Conservation (phyloP, 306 rosid species). For the Vachellia pachyceras region DNA sequence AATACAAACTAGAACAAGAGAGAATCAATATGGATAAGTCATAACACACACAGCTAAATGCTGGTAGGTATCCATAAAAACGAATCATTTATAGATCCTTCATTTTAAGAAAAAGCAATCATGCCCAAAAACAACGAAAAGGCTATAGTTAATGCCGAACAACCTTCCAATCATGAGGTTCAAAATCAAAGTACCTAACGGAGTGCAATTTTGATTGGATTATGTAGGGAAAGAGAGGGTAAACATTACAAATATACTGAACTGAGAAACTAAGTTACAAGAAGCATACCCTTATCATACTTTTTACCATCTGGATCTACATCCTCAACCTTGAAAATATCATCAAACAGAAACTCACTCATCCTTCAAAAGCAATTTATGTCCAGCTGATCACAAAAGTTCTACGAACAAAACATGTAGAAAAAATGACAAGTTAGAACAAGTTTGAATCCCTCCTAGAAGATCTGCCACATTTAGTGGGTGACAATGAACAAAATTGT, state of each 20-base stretch:
- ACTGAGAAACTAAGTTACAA: not conserved
- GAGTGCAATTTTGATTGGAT: not conserved
- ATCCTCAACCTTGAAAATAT: constrained; percentile 62
- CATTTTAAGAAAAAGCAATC: not conserved
- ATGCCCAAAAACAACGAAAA: not conserved
- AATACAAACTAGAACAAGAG: not conserved
- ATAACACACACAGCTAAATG: not conserved
- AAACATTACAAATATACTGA: not conserved
- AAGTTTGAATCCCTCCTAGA: too few relatives aligned
- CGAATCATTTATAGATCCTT: not conserved
- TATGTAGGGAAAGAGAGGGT: not conserved
- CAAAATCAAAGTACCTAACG: constrained; percentile 17
- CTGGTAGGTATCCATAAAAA: not conserved
- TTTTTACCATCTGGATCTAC: constrained; percentile 88
- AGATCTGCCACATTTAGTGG: too few relatives aligned
- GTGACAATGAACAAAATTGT: too few relatives aligned
- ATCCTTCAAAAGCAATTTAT: constrained; percentile 43
- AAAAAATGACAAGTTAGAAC: not conserved
- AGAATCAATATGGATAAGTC: not conserved
- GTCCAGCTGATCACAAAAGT: not conserved
- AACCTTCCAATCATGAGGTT: constrained; percentile 15
- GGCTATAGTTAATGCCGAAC: not conserved
- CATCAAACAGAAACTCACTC: constrained; percentile 84
- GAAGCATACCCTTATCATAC: constrained; percentile 74
- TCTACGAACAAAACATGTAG: not conserved